Conservation (phyloP, 1,139 yeast species). For the Geotrichum siamense region DNA sequence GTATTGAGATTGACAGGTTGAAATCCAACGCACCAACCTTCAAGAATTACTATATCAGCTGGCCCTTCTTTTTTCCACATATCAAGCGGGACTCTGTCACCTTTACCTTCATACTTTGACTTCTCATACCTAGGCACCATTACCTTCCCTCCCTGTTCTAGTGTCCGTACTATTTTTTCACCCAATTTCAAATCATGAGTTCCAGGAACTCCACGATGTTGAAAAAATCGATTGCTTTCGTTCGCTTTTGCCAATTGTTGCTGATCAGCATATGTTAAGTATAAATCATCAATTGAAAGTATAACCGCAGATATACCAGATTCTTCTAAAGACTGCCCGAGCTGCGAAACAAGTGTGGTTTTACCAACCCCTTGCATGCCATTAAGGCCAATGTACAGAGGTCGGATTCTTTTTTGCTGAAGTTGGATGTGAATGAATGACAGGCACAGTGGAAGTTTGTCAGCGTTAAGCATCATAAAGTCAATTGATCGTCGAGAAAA, state of each 20-base stretch:
- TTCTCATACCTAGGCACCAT: constrained; percentile 73
- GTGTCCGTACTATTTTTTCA: constrained; percentile 26
- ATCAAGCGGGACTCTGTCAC: constrained; percentile 51
- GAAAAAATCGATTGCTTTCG: constrained; percentile 47
- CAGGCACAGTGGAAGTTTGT: constrained; percentile 2
- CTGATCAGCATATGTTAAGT: constrained; percentile 61
- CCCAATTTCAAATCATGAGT: constrained; percentile 68
- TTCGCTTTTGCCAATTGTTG: constrained; percentile 37
- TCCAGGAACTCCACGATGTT: constrained; percentile 89
- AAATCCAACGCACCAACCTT: constrained; percentile 95
- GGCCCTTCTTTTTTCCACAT: neutral
- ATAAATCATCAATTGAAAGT: constrained; percentile 82
- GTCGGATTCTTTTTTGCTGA: neutral
- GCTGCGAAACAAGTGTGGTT: constrained; percentile 13
- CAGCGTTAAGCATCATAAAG: neutral
- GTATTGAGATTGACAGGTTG: constrained; percentile 39
- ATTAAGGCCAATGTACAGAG: constrained; percentile 14
- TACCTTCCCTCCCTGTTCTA: constrained; percentile 29
- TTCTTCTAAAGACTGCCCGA: constrained; percentile 15
- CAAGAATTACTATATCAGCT: constrained; percentile 60
- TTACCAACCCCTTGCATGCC: constrained; percentile 18
- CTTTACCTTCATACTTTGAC: constrained; percentile 62
- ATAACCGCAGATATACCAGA: constrained; percentile 44
- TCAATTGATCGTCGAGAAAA: no score
- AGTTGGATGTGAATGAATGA: constrained; percentile 1